These are phyloP conservation scores for Saturnispora dispora DNA, from an alignment of 805 yeast genomes.

Conservation along the genomic window DNA sequence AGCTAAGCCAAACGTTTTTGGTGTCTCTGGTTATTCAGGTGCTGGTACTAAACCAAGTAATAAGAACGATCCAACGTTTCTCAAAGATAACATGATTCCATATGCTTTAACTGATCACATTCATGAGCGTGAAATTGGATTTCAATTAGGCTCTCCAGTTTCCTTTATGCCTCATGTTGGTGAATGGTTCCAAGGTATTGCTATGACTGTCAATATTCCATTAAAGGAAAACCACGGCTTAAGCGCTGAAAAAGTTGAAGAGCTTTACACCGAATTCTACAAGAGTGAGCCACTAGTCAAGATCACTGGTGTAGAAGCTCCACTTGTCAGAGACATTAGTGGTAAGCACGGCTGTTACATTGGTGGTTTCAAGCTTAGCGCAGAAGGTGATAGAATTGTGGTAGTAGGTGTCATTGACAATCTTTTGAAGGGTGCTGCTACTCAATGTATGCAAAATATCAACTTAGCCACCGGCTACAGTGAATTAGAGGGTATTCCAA, in stretches of 20 bases:
- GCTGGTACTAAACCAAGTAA: conserved; percentile 99
- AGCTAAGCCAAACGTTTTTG: conserved; percentile 80
- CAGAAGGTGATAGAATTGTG: conserved; percentile 83
- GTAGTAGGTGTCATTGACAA: conserved; percentile 94
- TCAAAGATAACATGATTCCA: conserved; percentile 82
- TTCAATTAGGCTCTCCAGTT: conserved; percentile 65
- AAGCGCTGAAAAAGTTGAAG: conserved; percentile 74
- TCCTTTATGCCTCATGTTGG: conserved; percentile 98
- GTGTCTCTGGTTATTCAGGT: conserved; percentile 97
- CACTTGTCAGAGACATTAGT: conserved; percentile 80
- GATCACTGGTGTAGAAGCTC: conserved; percentile 88
- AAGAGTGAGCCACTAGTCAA: conserved; percentile 79
- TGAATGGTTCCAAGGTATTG: conserved; percentile 98
- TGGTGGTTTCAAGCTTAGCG: conserved; percentile 93
- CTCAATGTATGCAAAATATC: conserved; percentile 95
- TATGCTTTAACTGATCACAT: conserved; percentile 94
- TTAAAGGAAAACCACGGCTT: conserved; percentile 47
- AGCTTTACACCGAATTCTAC: conserved; percentile 80
- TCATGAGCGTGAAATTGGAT: conserved; percentile 88
- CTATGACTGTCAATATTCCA: conserved; percentile 87
- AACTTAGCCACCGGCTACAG: conserved; percentile 83
- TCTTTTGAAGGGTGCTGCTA: conserved; percentile 94
- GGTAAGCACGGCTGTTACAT: conserved; percentile 93
- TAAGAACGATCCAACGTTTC: conserved; percentile 72
- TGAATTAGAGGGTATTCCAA: conserved; percentile 92